Evolutionary conservation across 1,284 basidiomycete species (phyloP).

Genomic region (Pseudozyma flocculosa): DNA sequence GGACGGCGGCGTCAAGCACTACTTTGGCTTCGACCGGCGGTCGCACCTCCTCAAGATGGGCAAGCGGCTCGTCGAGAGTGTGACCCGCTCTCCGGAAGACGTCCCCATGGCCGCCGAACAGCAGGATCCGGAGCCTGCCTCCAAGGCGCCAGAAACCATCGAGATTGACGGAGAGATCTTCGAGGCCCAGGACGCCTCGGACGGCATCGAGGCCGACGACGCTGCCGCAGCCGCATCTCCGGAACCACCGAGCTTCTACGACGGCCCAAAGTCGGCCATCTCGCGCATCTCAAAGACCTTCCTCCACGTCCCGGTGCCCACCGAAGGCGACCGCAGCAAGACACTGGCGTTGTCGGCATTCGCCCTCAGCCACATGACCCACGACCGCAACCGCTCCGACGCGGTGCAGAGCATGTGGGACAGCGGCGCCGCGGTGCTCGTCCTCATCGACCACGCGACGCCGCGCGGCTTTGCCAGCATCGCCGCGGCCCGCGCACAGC

Average conservation of each 20-base stretch:
- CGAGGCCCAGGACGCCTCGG: constrained; percentile 16
- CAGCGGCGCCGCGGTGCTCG: constrained; percentile 67
- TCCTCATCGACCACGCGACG: constrained; percentile 83
- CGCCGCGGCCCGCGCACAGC: constrained; percentile 75
- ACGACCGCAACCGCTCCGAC: constrained; percentile 67
- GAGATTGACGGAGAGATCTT: constrained; percentile 24
- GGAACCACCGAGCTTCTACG: constrained; percentile 6
- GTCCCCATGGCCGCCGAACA: constrained; percentile 10
- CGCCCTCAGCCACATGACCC: constrained; percentile 72
- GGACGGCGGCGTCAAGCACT: constrained; percentile 9
- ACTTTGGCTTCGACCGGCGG: constrained; percentile 32
- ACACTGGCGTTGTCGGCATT: constrained; percentile 83
- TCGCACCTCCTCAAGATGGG: constrained; percentile 32
- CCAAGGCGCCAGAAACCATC: not conserved
- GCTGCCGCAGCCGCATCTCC: not conserved
- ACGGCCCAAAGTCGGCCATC: constrained; percentile 23
- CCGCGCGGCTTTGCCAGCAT: constrained; percentile 76
- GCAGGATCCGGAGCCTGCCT: not conserved
- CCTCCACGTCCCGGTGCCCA: constrained; percentile 17
- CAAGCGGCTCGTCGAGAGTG: constrained; percentile 21
- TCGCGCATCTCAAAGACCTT: constrained; percentile 14
- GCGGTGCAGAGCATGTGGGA: constrained; percentile 84
- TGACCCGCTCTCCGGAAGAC: constrained; percentile 9
- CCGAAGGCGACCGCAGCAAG: constrained; percentile 4
- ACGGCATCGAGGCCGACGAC: constrained; percentile 17